Evolutionary conservation across 371 early-diverging fungal genomes (phyloP).

Genomic region (Mortierella sp.): DNA sequence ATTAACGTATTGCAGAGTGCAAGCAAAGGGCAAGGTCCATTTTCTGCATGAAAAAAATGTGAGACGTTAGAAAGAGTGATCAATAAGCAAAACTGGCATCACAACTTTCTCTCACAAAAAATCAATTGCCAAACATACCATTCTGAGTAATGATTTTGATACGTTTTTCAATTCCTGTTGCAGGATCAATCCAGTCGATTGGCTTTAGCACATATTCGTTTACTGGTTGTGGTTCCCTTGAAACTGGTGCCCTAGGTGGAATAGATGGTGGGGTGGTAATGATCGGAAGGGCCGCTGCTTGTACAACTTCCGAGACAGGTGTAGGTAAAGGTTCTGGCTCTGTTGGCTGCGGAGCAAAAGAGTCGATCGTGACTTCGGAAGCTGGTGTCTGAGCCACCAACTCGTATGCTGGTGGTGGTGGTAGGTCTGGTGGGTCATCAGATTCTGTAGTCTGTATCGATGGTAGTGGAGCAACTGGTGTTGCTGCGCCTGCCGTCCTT

Average conservation of each 20-base stretch:
- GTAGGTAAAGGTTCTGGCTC: background rate
- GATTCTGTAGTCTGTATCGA: background rate
- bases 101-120: background rate
- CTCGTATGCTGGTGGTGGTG: slow-evolving; percentile 35
- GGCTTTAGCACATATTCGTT: slow-evolving; percentile 76
- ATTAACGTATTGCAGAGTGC: slow-evolving; percentile 89
- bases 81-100: background rate
- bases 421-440: slow-evolving; percentile 20
- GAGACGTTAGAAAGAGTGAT: slow-evolving; percentile 10
- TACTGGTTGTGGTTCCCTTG: slow-evolving; percentile 19
- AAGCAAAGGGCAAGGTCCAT: slow-evolving; percentile 94
- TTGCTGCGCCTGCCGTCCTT: background rate
- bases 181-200: slow-evolving; percentile 70
- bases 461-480: too few relatives aligned
- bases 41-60: slow-evolving; percentile 60
- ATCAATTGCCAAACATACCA: too few relatives aligned
- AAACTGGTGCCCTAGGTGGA: slow-evolving; percentile 11
- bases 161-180: slow-evolving; percentile 54
- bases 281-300: slow-evolving; percentile 3
- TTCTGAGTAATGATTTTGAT: slow-evolving; percentile 87
- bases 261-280: slow-evolving; percentile 6
- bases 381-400: background rate
- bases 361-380: background rate
- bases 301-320: background rate
- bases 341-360: background rate